Percentiles rank a stretch among this genome's conserved stretches.
Conservation (phyloP, 257 asterid species). For the Solanum acaule region DNA sequence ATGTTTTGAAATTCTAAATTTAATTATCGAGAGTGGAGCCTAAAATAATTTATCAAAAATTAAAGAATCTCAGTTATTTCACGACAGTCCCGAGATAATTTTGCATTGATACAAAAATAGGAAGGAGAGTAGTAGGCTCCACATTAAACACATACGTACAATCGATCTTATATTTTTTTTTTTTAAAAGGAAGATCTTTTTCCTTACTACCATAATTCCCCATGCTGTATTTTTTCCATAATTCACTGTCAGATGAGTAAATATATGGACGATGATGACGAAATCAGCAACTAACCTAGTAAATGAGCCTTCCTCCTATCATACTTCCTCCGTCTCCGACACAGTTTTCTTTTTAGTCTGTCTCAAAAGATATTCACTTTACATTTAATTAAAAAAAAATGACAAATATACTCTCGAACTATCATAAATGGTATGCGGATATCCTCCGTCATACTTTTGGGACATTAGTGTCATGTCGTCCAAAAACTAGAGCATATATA, state of each 20-base stretch:
- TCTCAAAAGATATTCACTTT: too few species aligned
- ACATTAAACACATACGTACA: background rate
- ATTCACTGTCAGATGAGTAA: background rate
- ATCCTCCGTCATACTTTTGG: too few species aligned
- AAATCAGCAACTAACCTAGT: background rate
- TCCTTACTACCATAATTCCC: background rate
- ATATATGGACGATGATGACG: background rate
- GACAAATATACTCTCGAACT: too few species aligned
- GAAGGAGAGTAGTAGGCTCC: background rate
- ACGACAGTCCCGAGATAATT: background rate
- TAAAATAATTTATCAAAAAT: too few species aligned
- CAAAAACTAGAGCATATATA: too few species aligned
- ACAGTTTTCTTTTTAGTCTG: background rate
- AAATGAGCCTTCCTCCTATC: background rate
- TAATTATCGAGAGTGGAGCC: too few species aligned
- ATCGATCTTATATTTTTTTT: background rate
- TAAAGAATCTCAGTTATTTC: too few species aligned
- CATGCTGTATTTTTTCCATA: background rate
- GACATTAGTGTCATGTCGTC: too few species aligned
- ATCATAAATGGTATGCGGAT: too few species aligned
- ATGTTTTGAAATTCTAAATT: too few species aligned
- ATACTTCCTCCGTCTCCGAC: background rate
- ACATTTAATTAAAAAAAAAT: too few species aligned
- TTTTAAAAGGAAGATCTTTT: background rate
- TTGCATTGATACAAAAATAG: background rate